Conservation (phyloP, 140 eudicot genomes). For the Anethum foeniculum region DNA sequence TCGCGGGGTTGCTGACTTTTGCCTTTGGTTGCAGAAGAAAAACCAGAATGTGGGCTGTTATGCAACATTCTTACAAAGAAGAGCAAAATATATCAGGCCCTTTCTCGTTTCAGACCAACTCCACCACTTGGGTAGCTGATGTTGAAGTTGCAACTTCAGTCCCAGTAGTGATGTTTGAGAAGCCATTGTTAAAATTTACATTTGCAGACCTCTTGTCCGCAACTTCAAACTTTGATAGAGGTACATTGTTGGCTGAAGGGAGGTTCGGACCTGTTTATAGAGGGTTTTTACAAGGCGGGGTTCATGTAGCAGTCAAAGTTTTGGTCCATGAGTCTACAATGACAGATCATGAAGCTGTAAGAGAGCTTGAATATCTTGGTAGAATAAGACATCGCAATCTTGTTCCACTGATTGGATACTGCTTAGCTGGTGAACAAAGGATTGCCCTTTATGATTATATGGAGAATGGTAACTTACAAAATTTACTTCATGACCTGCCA, state of each 20-base stretch:
- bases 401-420: constrained; percentile 70
- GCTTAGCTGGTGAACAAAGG: constrained; percentile 76
- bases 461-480: constrained; percentile 78
- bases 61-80: constrained; percentile 50
- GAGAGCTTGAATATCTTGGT: constrained; percentile 68
- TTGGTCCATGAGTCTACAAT: constrained; percentile 70
- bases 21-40: constrained; percentile 58
- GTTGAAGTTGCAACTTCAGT: constrained; percentile 65
- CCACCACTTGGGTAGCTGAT: constrained; percentile 89
- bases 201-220: constrained; percentile 80
- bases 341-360: constrained; percentile 76
- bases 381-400: constrained; percentile 73
- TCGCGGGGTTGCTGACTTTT: constrained; percentile 46
- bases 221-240: constrained; percentile 62
- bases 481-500: constrained; percentile 74
- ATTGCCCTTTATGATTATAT: constrained; percentile 77
- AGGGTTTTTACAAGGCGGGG: constrained; percentile 71
- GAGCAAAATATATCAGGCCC: constrained; percentile 66
- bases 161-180: constrained; percentile 73
- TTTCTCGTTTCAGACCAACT: constrained; percentile 77
- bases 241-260: constrained; percentile 76
- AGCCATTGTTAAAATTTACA: constrained; percentile 78
- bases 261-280: constrained; percentile 75
- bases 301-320: constrained; percentile 82
- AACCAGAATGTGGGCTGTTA: constrained; percentile 55